Evolutionary conservation across 2,329 filamentous ascomycete genomes (phyloP).

Genomic region (Hypoxylon sp.): DNA sequence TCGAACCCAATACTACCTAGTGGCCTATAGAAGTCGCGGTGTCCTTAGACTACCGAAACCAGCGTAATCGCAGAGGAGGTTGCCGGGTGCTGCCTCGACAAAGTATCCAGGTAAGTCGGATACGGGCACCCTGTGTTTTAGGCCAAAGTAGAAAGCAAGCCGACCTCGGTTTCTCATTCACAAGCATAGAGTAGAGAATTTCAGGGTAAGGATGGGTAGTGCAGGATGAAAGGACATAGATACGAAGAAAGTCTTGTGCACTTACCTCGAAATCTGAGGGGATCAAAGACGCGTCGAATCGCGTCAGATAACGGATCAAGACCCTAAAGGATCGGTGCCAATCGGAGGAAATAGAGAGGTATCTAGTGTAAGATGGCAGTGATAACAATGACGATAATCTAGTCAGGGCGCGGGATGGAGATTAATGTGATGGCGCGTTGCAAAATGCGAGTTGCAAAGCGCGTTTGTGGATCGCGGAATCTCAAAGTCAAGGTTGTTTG

Average conservation of each 20-base stretch:
- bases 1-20: not conserved
- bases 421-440: slow-evolving; percentile 17
- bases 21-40: no score
- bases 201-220: not conserved
- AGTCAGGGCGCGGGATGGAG: slow-evolving; percentile 3
- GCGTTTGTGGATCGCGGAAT: slow-evolving; percentile 21
- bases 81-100: not conserved
- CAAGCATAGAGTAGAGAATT: not conserved
- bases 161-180: not conserved
- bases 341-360: not conserved
- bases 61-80: not conserved
- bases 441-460: slow-evolving; percentile 14
- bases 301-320: slow-evolving; percentile 26
- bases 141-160: not conserved
- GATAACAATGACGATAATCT: slow-evolving; percentile 8
- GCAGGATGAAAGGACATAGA: not conserved
- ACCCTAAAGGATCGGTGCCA: slow-evolving; percentile 1
- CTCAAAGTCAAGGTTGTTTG: slow-evolving; percentile 34
- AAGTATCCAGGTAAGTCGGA: not conserved
- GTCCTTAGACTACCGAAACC: not conserved
- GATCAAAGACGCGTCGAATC: slow-evolving; percentile 29
- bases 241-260: slow-evolving; percentile 13
- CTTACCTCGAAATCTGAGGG: slow-evolving; percentile 31
- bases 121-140: not conserved
- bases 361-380: slow-evolving; percentile 4